Conservation (phyloP, 805 yeast species). For the Cyberlindnera xishuangbannaensis region DNA sequence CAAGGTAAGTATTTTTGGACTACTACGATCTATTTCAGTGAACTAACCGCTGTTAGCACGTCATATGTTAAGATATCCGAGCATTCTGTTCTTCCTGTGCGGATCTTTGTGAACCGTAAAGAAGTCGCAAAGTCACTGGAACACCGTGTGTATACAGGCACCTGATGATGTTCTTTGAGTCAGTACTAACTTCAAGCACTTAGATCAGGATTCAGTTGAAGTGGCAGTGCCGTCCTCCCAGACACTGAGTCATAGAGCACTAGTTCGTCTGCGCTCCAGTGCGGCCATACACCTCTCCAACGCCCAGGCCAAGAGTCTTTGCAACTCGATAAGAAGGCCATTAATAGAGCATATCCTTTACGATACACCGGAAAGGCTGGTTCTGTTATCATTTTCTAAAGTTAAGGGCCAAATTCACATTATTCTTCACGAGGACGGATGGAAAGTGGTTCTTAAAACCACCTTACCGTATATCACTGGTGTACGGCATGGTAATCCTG, state of each 20-base stretch:
- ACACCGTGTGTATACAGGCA: constrained; percentile 4
- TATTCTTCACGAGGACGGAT: constrained; percentile 12
- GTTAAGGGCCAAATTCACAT: constrained; percentile 9
- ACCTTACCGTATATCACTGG: constrained; percentile 9
- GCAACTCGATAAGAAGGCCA: too few relatives aligned
- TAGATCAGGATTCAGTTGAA: too few relatives aligned
- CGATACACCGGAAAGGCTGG: constrained; percentile 13
- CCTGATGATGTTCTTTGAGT: constrained; percentile 2
- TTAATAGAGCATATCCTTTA: too few relatives aligned
- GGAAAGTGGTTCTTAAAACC: constrained; percentile 15
- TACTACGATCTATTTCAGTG: too few relatives aligned
- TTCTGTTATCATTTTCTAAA: constrained; percentile 2
- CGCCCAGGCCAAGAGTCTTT: constrained; percentile 14
- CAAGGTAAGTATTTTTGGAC: too few relatives aligned
- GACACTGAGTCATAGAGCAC: constrained; percentile 15
- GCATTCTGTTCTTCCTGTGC: constrained; percentile 9
- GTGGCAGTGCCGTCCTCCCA: constrained; percentile 18
- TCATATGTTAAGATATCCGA: constrained; percentile 13
- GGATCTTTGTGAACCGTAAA: constrained; percentile 17
- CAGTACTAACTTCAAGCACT: too few relatives aligned
- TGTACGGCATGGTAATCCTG: constrained; percentile 4
- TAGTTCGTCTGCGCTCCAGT: constrained; percentile 14
- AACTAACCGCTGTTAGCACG: too few relatives aligned
- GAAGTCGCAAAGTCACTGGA: constrained; percentile 10
- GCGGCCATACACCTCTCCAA: constrained; percentile 17